Evolutionary conservation across 2,329 filamentous ascomycete genomes (phyloP).

Genomic region (Lachnellula willkommii): DNA sequence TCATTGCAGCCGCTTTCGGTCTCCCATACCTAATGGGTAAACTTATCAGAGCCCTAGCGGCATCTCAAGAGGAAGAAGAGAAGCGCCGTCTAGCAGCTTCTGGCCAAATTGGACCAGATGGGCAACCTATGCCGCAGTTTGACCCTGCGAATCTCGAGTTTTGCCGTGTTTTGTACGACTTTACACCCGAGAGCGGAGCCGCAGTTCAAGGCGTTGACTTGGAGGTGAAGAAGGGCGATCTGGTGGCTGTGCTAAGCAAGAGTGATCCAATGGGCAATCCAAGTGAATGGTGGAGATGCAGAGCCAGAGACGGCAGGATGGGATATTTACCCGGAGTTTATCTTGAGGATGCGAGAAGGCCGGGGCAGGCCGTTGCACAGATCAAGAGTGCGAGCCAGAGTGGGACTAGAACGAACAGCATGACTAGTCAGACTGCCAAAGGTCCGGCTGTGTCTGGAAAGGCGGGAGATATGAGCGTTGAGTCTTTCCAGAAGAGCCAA

Average conservation of each 20-base stretch:
- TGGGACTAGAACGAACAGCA: constrained; percentile 37
- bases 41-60: constrained; percentile 78
- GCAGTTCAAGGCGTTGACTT: constrained; percentile 71
- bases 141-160: constrained; percentile 94
- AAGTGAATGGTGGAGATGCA: constrained; percentile 96
- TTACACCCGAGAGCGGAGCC: constrained; percentile 69
- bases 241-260: constrained; percentile 90
- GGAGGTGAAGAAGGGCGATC: constrained; percentile 87
- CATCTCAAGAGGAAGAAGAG: constrained; percentile 79
- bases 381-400: constrained; percentile 38
- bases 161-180: constrained; percentile 92
- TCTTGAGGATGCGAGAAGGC: constrained; percentile 65
- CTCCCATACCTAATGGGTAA: constrained; percentile 97
- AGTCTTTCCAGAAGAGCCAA: constrained; percentile 66
- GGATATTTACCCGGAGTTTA: constrained; percentile 92
- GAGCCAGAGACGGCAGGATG: constrained; percentile 80
- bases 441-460: constrained; percentile 52
- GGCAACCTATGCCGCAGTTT: constrained; percentile 48
- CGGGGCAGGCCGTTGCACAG: constrained; percentile 37
- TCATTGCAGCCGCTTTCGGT: constrained; percentile 88
- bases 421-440: constrained; percentile 36
- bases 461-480: constrained; percentile 58
- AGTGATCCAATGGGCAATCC: constrained; percentile 86
- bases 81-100: constrained; percentile 51
- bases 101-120: constrained; percentile 46